Evolutionary conservation across 2,329 filamentous ascomycete species (phyloP), one percentile per base, ranked within the genome.

Genomic region (Sclerotinia glacialis): DNA sequence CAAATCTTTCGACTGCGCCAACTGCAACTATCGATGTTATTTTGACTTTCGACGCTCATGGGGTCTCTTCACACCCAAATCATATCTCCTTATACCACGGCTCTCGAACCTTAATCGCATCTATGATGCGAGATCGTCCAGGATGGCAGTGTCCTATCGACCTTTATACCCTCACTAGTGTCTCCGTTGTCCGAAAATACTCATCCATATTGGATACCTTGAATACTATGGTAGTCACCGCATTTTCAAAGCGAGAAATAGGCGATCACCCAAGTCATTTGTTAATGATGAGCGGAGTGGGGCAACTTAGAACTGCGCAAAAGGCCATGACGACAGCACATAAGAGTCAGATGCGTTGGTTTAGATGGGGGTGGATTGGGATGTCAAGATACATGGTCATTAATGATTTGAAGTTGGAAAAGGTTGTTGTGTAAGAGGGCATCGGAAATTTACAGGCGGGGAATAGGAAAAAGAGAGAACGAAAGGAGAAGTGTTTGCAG

Each of bases 281-380:
- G 63, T 76, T 97, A 46, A 93, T 89, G 74, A 82, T 94, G 68
- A 96, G 85, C 78, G 84, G 85, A 11, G 81, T 92, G 21, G 76
- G 79, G 5, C 83, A 83, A 65, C 86, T 89, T 70, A 82, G 88
- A 70, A 85, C 83, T 40, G 94, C 92, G 9, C 89, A 93, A 80
- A 83, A 81, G 65, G 93, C 95, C 42, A 99, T 99, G 95, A 93
- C 91, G 1, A 83, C 85, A 65, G 94, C 91, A 37, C 95, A 99
- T 80, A 83, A 87, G 79, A 97, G 93, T 78, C 95, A 99, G 83
- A 99, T 99, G 95, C 86, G 91, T 47, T 99, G 95, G 95, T 99
- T 98, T 76, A 86, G 95, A 9, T 98, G 93, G 85, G 92, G 93
- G 3, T 99, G 93, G 93, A 97, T 99, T 75, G 84, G 86, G 0